Evolutionary conservation across 192 early-diverging fungal species (phyloP), one percentile per base, ranked within the genome.

Genomic region (Umbelopsis sp.): DNA sequence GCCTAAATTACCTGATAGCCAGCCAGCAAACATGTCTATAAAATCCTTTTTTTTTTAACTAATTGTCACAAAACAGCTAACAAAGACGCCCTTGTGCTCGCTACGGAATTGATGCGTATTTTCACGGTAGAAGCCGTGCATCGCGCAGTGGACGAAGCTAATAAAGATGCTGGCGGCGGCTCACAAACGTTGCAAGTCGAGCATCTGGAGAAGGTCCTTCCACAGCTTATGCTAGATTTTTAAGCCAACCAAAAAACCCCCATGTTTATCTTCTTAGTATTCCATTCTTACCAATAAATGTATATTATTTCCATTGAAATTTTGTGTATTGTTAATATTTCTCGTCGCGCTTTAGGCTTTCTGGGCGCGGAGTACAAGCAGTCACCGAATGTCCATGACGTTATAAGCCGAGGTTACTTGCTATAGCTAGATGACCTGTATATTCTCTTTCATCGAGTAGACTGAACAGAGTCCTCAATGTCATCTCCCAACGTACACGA

Each of bases 381-480:
- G 55, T 61, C 55, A 61, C 55, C 27, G 55, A 12, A 10, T 25
- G 52, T 18, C 18, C 25, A 61, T 61, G 55, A 61, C 55, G 55
- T 61, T 61, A 61, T 35, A 30, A 61, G 27, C 30, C 13, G 3
- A 25, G 12, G 30, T 61, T 30, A 15, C 27, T 16, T 61, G 27
- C 18, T 61, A 41, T 4, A 41, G 37, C 37, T 4, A 30, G 55
- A 25, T 61, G 15, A 6, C 27, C 25, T 25, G 4, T 30, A 16
- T 61, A 4, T 25, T 61, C 25, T 30, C 20, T 30, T 35, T 50
- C 49, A 67, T 61, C 53, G 78, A 74, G 84, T 86, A 35, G 84
- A 86, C 84, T 86, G 84, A 55, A 67, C 72, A 85, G 84, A 84
- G 84, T 86, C 84, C 84, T 86, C 83, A 71, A 87, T 87, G 86